Evolutionary conservation across 345 rosid genomes (phyloP).

Genomic region (Populus simonii): DNA sequence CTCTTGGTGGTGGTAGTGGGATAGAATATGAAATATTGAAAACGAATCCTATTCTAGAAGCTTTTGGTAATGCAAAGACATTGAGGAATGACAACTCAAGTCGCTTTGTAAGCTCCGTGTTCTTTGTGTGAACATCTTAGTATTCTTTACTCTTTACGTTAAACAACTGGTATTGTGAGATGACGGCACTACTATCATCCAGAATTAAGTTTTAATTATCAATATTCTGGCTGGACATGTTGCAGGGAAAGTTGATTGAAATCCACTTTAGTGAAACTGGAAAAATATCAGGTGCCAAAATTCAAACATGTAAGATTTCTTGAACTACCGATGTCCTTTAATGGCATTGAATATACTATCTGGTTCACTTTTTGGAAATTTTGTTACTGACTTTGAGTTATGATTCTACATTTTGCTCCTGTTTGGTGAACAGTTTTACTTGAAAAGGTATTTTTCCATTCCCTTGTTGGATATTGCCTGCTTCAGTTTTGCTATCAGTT

Average conservation of each 20-base stretch:
- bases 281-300: slow-evolving; percentile 96
- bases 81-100: slow-evolving; percentile 95
- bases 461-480: slow-evolving; percentile 10
- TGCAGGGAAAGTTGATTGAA: slow-evolving; percentile 92
- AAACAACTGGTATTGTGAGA: background rate
- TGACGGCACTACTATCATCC: background rate
- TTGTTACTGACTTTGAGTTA: slow-evolving; percentile 33
- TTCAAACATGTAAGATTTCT: slow-evolving; percentile 87
- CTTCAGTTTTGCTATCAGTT: slow-evolving; percentile 8
- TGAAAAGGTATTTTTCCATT: slow-evolving; percentile 70
- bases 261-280: slow-evolving; percentile 95
- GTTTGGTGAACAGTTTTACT: slow-evolving; percentile 67
- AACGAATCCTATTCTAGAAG: slow-evolving; percentile 96
- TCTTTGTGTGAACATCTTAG: slow-evolving; percentile 14
- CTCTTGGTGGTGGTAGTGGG: slow-evolving; percentile 99
- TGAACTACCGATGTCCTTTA: slow-evolving; percentile 6
- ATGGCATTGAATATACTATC: slow-evolving; percentile 8
- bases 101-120: slow-evolving; percentile 80
- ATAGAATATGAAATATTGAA: slow-evolving; percentile 94
- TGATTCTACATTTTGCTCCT: slow-evolving; percentile 27
- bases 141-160: background rate
- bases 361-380: slow-evolving; percentile 9
- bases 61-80: slow-evolving; percentile 98
- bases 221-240: slow-evolving; percentile 29
- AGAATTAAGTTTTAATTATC: slow-evolving; percentile 8